These are phyloP conservation scores for Hyparrhenia diplandra DNA, from an alignment of 176 grass and related monocot genomes.

Conservation along the genomic window DNA sequence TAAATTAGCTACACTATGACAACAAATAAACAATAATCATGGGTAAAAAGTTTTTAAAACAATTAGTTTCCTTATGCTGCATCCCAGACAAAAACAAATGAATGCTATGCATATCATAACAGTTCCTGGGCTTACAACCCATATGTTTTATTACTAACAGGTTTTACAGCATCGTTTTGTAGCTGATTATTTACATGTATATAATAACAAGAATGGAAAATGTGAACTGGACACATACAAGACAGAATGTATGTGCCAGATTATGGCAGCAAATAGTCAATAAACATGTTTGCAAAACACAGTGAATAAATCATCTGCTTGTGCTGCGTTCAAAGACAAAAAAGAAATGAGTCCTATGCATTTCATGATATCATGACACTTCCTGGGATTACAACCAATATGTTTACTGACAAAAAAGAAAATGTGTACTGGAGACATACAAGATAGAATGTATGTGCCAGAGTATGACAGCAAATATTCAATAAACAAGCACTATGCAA, in stretches of 20 bases:
- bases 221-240: neutral
- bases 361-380: neutral
- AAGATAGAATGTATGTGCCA: neutral
- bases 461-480: neutral
- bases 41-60: neutral
- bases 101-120: neutral
- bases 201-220: neutral
- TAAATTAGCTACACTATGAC: no score
- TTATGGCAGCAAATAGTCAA: neutral
- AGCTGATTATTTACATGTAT: neutral
- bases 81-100: neutral
- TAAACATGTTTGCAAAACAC: neutral
- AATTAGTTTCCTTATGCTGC: neutral
- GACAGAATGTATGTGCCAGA: neutral
- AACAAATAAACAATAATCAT: neutral
- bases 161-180: neutral
- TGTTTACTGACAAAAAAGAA: no score
- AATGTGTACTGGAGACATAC: no score
- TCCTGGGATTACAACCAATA: neutral
- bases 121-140: neutral
- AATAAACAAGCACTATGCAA: neutral
- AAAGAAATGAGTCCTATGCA: neutral
- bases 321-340: neutral
- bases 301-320: neutral
- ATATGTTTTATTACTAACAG: neutral